Evolutionary conservation across 2,329 filamentous ascomycete genomes (phyloP), one percentile per base, ranked within the genome.

Genomic region (Verticillium nonalfalfae): DNA sequence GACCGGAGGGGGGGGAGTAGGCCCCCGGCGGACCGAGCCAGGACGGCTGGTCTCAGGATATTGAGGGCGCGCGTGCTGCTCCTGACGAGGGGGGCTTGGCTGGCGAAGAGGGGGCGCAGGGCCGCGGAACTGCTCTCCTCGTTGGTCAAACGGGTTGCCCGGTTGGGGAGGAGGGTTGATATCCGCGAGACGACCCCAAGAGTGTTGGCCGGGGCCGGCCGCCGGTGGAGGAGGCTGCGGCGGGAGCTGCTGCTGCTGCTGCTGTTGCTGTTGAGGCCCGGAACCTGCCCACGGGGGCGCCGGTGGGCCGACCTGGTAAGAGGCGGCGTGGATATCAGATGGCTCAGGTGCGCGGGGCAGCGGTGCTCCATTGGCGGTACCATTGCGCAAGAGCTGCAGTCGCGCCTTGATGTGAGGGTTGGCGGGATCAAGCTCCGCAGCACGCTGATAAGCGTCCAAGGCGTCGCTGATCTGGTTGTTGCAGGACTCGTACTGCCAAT

Each of bases 401-500:
- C 95, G 88, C 62, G 93, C 93, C 76, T 98, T 98, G 81, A 99
- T 98, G 74, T 98, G 94, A 45, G 91, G 90, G 72, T 99, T 98
- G 64, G 81, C 82, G 0, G 95, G 94, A 72, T 99, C 95, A 66
- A 99, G 85, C 74, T 99, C 95, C 39, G 93, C 93, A 50, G 95
- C 95, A 67, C 95, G 87, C 71, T 94, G 90, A 74, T 98, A 99
- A 6, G 95, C 95, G 75, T 99, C 95, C 55, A 98, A 83, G 1
- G 95, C 95, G 79, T 99, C 95, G 59, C 88, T 91, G 62, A 96
- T 97, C 77, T 99, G 95, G 78, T 98, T 98, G 82, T 99, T 98
- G 77, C 95, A 99, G 33, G 93, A 97, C 75, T 99, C 95, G 72
- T 99, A 99, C 90, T 96, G 68, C 18, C 34, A 59, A 40, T 26